Conservation (phyloP, 805 yeast genomes). For the Zygosaccharomyces bailii region DNA sequence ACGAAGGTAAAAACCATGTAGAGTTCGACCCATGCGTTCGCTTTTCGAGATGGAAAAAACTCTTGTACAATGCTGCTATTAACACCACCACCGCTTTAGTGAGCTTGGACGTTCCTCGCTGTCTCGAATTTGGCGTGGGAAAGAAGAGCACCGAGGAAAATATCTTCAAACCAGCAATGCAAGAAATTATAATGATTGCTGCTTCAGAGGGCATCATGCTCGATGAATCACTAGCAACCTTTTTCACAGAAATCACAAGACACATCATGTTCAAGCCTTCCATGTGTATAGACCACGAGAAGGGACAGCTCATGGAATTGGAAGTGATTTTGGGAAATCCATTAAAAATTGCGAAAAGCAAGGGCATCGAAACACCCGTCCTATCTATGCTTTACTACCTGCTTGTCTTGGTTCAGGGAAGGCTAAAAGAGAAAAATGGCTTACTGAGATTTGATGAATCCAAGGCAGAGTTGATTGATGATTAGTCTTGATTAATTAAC, state of each 20-base stretch:
- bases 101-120: conserved; percentile 52
- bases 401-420: conserved; percentile 58
- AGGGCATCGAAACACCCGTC: conserved; percentile 54
- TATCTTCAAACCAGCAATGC: conserved; percentile 54
- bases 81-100: conserved; percentile 61
- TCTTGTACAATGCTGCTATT: conserved; percentile 62
- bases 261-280: conserved; percentile 58
- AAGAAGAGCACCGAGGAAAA: conserved; percentile 33
- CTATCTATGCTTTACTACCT: conserved; percentile 56
- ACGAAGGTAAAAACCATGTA: conserved; percentile 40
- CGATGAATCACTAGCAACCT: conserved; percentile 45
- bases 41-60: conserved; percentile 57
- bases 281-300: conserved; percentile 62
- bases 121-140: conserved; percentile 42
- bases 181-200: conserved; percentile 60
- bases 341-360: conserved; percentile 44
- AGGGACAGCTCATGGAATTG: conserved; percentile 62
- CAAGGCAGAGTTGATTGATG: conserved; percentile 4
- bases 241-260: conserved; percentile 51
- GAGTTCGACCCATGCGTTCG: conserved; percentile 44
- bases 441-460: conserved; percentile 27
- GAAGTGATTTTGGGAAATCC: conserved; percentile 72
- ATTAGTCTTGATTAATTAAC: conserved; percentile 3
- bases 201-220: conserved; percentile 53
- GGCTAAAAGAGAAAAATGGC: conserved; percentile 56